Evolutionary conservation across 148 eudicot species (phyloP).

Genomic region (Cornus kousa): DNA sequence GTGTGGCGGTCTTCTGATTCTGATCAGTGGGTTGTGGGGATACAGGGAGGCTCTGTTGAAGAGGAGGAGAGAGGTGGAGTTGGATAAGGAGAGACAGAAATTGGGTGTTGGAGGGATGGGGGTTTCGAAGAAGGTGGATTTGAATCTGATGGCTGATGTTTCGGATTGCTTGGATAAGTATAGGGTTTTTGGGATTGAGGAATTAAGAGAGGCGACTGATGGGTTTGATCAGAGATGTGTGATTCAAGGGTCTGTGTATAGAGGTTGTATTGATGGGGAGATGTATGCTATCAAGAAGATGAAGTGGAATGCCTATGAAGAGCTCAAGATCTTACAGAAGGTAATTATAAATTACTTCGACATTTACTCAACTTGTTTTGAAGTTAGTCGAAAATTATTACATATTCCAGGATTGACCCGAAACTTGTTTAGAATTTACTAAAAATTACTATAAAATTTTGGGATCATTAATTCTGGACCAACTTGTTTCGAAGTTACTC

Average conservation of each 20-base stretch:
- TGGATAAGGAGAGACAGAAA: conserved; percentile 21
- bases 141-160: conserved; percentile 80
- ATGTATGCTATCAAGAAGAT: conserved; percentile 84
- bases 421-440: no score
- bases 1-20: conserved; percentile 44
- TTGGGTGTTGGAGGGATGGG: conserved; percentile 19
- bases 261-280: conserved; percentile 64
- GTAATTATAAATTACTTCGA: conserved; percentile 24
- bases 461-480: no score
- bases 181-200: conserved; percentile 65
- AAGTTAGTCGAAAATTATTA: no score
- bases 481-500: no score
- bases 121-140: conserved; percentile 39
- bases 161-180: conserved; percentile 91
- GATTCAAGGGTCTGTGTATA: conserved; percentile 82
- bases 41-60: conserved; percentile 35
- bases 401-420: no score
- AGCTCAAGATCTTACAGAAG: conserved; percentile 93
- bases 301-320: conserved; percentile 97
- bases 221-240: conserved; percentile 60
- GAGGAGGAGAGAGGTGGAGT: conserved; percentile 16
- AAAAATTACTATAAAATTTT: no score
- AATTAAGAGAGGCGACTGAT: conserved; percentile 62
- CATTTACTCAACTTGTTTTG: no score
- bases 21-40: conserved; percentile 41